Evolutionary conservation across 805 yeast genomes (phyloP), one percentile per base, ranked within the genome.

Genomic region (Barnettozyma sp.): DNA sequence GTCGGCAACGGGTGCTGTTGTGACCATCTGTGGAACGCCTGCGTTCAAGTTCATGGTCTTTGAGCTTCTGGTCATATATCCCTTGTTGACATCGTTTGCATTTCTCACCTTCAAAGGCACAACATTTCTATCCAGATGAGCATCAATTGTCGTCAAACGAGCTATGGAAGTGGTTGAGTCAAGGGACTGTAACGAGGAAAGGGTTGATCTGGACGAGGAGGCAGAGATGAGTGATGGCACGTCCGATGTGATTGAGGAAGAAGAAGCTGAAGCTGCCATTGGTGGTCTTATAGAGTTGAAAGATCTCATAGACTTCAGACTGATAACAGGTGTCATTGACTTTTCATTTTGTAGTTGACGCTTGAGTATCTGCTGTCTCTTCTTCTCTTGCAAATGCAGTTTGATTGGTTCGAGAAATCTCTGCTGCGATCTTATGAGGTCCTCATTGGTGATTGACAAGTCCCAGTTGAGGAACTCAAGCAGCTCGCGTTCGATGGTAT

Each of bases 401-500:
- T 82, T 84, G 58, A 88, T 84, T 29, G 86, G 82, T 13, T 68
- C 63, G 38, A 90, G 63, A 63, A 90, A 85, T 20, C 87, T 87
- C 33, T 80, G 75, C 36, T 88, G 68, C 18, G 80, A 80, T 33
- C 66, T 59, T 39, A 76, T 65, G 40, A 90, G 70, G 48, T 90
- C 97, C 22, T 71, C 70, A 45, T 77, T 78, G 21, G 74, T 62
- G 33, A 92, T 77, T 18, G 73, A 67, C 32, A 92, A 67, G 50
- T 85, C 78, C 97, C 97, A 90, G 49, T 85, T 81, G 39, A 90
- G 70, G 43, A 85, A 76, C 33, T 72, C 74, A 33, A 90, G 74
- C 50, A 92, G 66, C 62, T 90, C 97, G 46, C 88, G 71, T 62
- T 90, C 98, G 52, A 94, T 82, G 45, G 87, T 77, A 60, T 90